phyloP scores from a whole-genome alignment of 345 rosid genomes.

The Salix viminalis region DNA sequence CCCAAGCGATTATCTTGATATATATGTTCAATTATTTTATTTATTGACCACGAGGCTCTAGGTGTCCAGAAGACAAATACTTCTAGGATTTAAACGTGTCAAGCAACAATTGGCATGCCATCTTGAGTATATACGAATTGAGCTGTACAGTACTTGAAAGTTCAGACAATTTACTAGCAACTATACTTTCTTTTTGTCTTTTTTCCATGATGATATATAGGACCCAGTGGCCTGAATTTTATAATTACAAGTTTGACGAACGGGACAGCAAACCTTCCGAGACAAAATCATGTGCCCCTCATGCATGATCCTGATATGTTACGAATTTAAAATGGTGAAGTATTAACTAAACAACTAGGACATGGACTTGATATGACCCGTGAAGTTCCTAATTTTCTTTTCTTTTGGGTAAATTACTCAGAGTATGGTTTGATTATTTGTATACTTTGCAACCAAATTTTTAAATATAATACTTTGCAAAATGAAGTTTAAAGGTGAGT shows the following conservation, averaged over 20 bases:
- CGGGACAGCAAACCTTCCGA: background rate
- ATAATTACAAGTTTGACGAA: background rate
- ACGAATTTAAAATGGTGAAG: background rate
- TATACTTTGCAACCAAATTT: no score
- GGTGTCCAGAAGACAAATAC: no score
- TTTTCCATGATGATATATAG: background rate
- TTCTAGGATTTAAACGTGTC: background rate
- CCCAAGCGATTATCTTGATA: no score
- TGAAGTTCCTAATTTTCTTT: no score
- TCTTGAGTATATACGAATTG: background rate
- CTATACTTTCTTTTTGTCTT: no score
- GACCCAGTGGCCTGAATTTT: background rate
- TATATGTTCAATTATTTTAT: background rate
- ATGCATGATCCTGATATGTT: background rate
- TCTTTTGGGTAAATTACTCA: no score
- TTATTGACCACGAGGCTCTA: background rate
- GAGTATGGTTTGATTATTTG: no score
- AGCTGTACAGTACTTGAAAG: background rate
- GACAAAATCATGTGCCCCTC: conserved; percentile 33
- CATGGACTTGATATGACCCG: no score
- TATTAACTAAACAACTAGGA: no score
- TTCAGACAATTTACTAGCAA: no score
- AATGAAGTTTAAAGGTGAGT: no score
- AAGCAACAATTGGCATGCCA: background rate
- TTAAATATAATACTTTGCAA: no score